These are phyloP conservation scores for Circinella minor DNA, from an alignment of 371 early-diverging fungal genomes.

Conservation along the genomic window DNA sequence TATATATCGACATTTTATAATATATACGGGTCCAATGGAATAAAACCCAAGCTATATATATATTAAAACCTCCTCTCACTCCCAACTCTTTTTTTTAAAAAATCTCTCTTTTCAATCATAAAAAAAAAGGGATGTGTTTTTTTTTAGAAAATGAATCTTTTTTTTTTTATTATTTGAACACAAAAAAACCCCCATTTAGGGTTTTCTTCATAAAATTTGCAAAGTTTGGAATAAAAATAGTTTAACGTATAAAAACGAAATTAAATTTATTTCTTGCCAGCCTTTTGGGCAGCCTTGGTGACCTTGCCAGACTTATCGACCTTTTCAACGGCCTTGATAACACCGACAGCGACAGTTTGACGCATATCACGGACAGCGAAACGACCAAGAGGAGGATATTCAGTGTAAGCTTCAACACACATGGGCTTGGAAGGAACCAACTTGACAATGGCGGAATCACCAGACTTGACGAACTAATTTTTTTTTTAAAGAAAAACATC, in stretches of 20 bases:
- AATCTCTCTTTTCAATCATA: background rate
- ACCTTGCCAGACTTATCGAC: constrained; percentile 65
- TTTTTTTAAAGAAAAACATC: background rate
- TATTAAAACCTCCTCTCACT: too few relatives aligned
- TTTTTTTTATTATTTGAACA: background rate
- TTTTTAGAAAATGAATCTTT: background rate
- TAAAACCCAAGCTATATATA: too few relatives aligned
- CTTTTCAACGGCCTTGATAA: constrained; percentile 95
- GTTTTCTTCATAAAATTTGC: background rate
- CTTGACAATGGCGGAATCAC: constrained; percentile 95
- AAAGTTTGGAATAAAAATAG: background rate
- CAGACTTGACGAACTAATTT: constrained; percentile 57
- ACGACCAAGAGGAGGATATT: constrained; percentile 95
- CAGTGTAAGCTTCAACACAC: constrained; percentile 94
- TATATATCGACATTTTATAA: too few relatives aligned
- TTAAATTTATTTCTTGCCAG: constrained; percentile 73
- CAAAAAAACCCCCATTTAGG: background rate
- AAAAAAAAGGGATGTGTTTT: background rate
- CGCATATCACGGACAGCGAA: constrained; percentile 98
- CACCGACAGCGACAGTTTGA: constrained; percentile 94
- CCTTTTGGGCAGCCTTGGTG: constrained; percentile 73
- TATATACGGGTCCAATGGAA: too few relatives aligned
- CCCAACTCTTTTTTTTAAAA: too few relatives aligned
- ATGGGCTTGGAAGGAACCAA: constrained; percentile 95
- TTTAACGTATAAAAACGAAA: background rate